Evolutionary conservation across 2,329 filamentous ascomycete genomes (phyloP), one percentile per base, ranked within the genome.

Genomic region (Penicillium sp.): DNA sequence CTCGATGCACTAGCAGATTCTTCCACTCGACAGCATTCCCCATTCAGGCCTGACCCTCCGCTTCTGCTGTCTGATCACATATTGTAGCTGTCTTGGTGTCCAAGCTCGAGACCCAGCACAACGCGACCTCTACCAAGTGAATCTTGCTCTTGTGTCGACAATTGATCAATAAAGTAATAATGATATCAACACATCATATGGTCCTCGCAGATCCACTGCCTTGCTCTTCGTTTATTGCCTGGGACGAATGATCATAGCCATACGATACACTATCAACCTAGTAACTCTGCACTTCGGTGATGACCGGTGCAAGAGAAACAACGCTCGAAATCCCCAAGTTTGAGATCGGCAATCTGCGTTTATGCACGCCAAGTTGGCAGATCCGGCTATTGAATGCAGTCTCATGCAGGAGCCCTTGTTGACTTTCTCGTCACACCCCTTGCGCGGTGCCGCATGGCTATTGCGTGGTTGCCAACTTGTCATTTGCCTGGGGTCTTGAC

Each of bases 381-480:
- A 38, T 39, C 14, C 20, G 20, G 41, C 54, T 59, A 59, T 56
- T 58, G 54, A 55, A 49, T 55, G 39, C 38, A 41, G 17, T 25
- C 25, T 35, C 49, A 35, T 38, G 20, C 10, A 38, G 25, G 35
- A 28, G 34, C 49, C 37, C 17, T 37, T 38, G 15, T 31, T 31
- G 43, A 47, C 43, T 31, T 47, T 28, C 25, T 54, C 25, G 20
- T 58, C 57, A 59, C 48, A 58, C 55, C 55, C 63, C 63, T 65
- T 67, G 58, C 61, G 48, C 45, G 25, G 43, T 10, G 15, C 15
- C 39, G 56, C 59, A 67, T 65, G 58, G 59, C 41, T 45, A 49
- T 55, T 55, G 56, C 59, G 55, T 62, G 59, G 49, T 49, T 52
- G 55, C 37, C 51, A 55, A 54, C 57, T 48, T 52, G 55, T 31